Conservation (phyloP, 176 grass and related monocot species). For the Hyparrhenia diplandra region DNA sequence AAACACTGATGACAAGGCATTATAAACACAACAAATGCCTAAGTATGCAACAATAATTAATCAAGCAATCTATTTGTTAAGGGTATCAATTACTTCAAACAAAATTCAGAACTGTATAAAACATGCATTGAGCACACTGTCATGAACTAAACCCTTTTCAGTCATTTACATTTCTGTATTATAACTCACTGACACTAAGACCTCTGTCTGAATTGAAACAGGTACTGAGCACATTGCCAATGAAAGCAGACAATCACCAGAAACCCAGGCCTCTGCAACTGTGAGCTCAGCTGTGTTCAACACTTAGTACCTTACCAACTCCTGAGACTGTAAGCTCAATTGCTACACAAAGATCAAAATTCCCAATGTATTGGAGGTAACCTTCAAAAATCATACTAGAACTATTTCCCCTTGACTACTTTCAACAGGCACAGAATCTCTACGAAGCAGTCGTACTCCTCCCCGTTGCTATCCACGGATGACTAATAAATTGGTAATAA, state of each 20-base stretch:
- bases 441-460: background rate
- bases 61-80: background rate
- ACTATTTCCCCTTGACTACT: background rate
- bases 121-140: background rate
- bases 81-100: background rate
- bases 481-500: background rate
- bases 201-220: background rate
- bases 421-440: background rate
- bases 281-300: background rate
- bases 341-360: background rate
- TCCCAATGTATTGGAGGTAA: background rate
- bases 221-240: background rate
- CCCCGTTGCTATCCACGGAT: slow-evolving; percentile 3
- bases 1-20: background rate
- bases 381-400: background rate
- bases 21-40: background rate
- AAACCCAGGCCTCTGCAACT: background rate
- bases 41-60: background rate
- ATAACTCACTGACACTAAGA: background rate
- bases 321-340: background rate
- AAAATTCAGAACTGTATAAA: slow-evolving; percentile 18
- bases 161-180: slow-evolving; percentile 9
- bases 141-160: background rate
- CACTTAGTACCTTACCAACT: background rate
- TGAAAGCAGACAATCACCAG: background rate